phyloP scores from a whole-genome alignment of 257 asterid species.

The Primulina huaijiensis region DNA sequence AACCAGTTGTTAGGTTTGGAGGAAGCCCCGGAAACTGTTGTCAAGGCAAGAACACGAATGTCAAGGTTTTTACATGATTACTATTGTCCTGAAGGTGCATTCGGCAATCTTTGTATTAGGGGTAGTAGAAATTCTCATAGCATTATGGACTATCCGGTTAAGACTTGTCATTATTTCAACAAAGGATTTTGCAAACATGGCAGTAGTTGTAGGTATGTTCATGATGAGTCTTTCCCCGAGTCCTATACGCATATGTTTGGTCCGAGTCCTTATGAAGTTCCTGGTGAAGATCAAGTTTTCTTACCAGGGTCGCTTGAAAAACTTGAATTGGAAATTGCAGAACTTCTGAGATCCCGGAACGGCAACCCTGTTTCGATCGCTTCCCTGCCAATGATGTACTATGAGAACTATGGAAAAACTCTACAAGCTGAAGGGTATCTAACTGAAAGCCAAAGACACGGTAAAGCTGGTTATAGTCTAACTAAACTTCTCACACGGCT shows the following conservation, averaged over 20 bases:
- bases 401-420: conserved; percentile 55
- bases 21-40: conserved; percentile 34
- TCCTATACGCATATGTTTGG: conserved; percentile 34
- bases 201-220: conserved; percentile 67
- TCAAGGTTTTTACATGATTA: conserved; percentile 34
- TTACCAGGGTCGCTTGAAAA: conserved; percentile 64
- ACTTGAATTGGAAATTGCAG: conserved; percentile 62
- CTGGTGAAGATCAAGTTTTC: conserved; percentile 47
- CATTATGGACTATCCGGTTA: conserved; percentile 42
- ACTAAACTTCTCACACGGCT: conserved; percentile 79
- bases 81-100: conserved; percentile 40
- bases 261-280: conserved; percentile 38
- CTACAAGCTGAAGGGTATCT: conserved; percentile 85
- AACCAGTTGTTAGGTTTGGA: conserved; percentile 34
- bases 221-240: conserved; percentile 46
- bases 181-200: conserved; percentile 91
- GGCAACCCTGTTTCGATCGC: conserved; percentile 84
- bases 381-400: conserved; percentile 75
- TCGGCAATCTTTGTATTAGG: conserved; percentile 37
- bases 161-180: conserved; percentile 70
- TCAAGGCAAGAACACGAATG: conserved; percentile 20
- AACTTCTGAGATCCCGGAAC: conserved; percentile 59
- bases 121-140: conserved; percentile 37
- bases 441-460: conserved; percentile 91
- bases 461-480: conserved; percentile 79